Percentiles rank a stretch among this genome's conserved stretches.
Evolutionary conservation across 2,329 filamentous ascomycete genomes (phyloP).

Genomic region (Trichoderma breve): DNA sequence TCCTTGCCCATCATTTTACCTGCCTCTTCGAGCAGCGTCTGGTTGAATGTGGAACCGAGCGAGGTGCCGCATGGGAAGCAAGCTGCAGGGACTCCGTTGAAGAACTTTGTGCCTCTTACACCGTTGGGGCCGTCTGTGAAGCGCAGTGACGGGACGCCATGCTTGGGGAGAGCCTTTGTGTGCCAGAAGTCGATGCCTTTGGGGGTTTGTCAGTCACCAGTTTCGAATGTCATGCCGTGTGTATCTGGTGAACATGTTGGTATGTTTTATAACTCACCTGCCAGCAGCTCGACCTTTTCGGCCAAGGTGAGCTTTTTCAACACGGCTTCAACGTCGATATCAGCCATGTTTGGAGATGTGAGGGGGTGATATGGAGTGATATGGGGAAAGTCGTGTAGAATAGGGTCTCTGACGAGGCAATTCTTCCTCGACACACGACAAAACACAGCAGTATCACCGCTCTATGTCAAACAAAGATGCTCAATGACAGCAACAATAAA

Average conservation of each 20-base stretch:
- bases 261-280: constrained; percentile 38
- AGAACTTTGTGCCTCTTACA: constrained; percentile 65
- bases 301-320: constrained; percentile 52
- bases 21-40: constrained; percentile 49
- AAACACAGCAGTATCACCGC: neutral
- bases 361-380: neutral
- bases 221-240: too few species aligned
- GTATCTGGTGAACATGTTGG: too few species aligned
- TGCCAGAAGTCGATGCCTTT: constrained; percentile 68
- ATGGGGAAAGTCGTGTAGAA: neutral
- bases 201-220: neutral
- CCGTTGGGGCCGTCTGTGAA: constrained; percentile 70
- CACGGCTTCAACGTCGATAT: constrained; percentile 54
- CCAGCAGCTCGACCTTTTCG: constrained; percentile 54
- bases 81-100: constrained; percentile 60
- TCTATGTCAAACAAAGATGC: neutral
- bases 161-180: constrained; percentile 57
- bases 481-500: neutral
- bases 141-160: constrained; percentile 63
- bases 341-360: constrained; percentile 39
- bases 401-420: neutral
- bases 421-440: neutral
- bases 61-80: constrained; percentile 60
- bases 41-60: constrained; percentile 58
- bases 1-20: constrained; percentile 53